Percentiles rank a stretch among this genome's conserved stretches.
Evolutionary conservation across 2,329 filamentous ascomycete species (phyloP).

Genomic region (Fusarium sp.): DNA sequence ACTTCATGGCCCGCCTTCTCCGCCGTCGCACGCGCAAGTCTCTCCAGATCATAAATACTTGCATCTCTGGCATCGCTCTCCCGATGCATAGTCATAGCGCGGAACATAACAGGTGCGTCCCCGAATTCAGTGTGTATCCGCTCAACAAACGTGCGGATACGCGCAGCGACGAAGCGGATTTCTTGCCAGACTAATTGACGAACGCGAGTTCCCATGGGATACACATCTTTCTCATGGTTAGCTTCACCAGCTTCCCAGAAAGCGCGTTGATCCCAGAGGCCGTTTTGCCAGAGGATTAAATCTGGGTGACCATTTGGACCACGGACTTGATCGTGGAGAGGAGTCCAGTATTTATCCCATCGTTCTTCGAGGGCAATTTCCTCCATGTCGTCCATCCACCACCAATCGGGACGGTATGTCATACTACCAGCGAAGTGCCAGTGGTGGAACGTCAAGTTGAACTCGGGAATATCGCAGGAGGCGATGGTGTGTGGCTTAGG

Average conservation of each 20-base stretch:
- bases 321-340: constrained; percentile 30
- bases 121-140: constrained; percentile 23
- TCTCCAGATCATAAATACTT: constrained; percentile 32
- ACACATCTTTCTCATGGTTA: constrained; percentile 30
- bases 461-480: constrained; percentile 31
- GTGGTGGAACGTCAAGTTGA: constrained; percentile 34
- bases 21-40: constrained; percentile 29
- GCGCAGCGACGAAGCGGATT: constrained; percentile 29
- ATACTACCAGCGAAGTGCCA: constrained; percentile 36
- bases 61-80: constrained; percentile 27
- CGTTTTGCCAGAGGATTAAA: constrained; percentile 37
- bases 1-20: constrained; percentile 36
- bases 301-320: constrained; percentile 29
- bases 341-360: constrained; percentile 34
- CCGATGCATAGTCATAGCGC: constrained; percentile 33
- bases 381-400: constrained; percentile 41
- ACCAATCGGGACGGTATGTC: constrained; percentile 34
- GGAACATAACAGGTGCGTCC: constrained; percentile 29
- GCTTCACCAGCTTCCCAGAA: constrained; percentile 36
- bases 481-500: constrained; percentile 27
- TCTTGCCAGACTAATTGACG: constrained; percentile 37
- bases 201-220: constrained; percentile 31
- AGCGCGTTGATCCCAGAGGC: constrained; percentile 39
- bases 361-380: constrained; percentile 34
- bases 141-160: constrained; percentile 25